Percentiles rank a stretch among this genome's conserved stretches.
Conservation (phyloP, 768 basidiomycete genomes). For the Crassisporium funariophilum region DNA sequence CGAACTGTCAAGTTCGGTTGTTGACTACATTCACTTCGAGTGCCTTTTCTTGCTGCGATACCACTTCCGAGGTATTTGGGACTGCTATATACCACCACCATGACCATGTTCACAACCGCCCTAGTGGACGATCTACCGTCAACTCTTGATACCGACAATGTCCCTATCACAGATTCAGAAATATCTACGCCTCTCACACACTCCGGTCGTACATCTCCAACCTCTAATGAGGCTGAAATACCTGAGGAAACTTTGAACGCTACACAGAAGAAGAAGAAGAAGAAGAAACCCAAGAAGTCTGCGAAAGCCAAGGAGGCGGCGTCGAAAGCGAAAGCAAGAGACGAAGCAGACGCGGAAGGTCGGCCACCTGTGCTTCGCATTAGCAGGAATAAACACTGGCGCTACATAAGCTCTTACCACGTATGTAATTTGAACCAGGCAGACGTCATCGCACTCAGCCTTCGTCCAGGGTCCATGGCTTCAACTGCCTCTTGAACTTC, state of each 20-base stretch:
- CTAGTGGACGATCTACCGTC: constrained; percentile 19
- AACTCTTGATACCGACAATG: constrained; percentile 26
- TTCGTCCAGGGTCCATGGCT: constrained; percentile 82
- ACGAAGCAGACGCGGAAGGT: constrained; percentile 39
- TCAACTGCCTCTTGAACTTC: constrained; percentile 81
- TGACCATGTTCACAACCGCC: not conserved
- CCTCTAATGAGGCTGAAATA: constrained; percentile 23
- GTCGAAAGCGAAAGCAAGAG: constrained; percentile 28
- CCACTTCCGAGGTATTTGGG: not conserved
- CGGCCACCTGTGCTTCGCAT: constrained; percentile 77
- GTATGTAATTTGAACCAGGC: constrained; percentile 46
- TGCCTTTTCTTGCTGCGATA: not conserved
- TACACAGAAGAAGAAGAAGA: constrained; percentile 69
- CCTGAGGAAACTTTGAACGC: constrained; percentile 23
- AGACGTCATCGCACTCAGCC: constrained; percentile 16
- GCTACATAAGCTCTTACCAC: constrained; percentile 90
- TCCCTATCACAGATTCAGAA: constrained; percentile 21
- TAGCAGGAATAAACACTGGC: constrained; percentile 93
- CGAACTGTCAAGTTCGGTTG: too few species aligned
- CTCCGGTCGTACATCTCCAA: constrained; percentile 36
- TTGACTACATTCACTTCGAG: too few species aligned
- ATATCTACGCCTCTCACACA: constrained; percentile 29
- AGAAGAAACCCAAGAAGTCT: constrained; percentile 63
- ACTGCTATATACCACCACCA: not conserved
- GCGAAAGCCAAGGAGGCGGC: constrained; percentile 45